Evolutionary conservation across 768 basidiomycete species (phyloP).

Genomic region (Mycena rebaudengoi): DNA sequence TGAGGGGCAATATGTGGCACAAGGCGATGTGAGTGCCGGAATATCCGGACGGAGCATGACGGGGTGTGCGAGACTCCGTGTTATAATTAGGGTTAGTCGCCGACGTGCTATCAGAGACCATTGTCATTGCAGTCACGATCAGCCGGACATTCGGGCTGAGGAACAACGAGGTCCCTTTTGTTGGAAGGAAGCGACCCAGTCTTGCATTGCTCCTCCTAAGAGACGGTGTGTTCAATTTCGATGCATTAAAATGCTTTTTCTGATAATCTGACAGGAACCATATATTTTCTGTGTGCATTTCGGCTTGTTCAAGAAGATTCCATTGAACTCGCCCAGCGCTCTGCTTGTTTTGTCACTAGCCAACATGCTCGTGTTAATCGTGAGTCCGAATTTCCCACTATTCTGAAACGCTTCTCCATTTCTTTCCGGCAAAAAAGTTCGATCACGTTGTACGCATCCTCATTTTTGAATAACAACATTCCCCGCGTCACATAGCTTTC

Average conservation of each 20-base stretch:
- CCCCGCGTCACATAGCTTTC: neutral
- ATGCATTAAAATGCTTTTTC: neutral
- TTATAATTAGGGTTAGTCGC: conserved; percentile 38
- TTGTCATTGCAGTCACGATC: conserved; percentile 40
- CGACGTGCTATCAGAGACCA: conserved; percentile 38
- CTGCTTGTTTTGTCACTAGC: conserved; percentile 40
- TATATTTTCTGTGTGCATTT: conserved; percentile 38
- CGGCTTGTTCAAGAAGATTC: neutral
- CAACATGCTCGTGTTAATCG: conserved; percentile 40
- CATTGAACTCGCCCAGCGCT: conserved; percentile 22
- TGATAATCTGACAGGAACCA: conserved; percentile 20
- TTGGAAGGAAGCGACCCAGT: conserved; percentile 31
- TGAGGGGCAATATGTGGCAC: no score
- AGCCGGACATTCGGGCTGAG: conserved; percentile 30
- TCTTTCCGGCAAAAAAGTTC: no score
- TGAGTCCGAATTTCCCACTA: neutral
- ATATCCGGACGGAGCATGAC: no score
- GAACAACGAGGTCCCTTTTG: conserved; percentile 27
- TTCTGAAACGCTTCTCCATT: neutral
- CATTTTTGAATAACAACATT: neutral
- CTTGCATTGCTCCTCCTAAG: conserved; percentile 33
- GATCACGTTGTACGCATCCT: conserved; percentile 33
- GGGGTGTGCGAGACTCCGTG: no score
- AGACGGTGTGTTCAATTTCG: conserved; percentile 25
- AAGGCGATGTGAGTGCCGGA: no score